Evolutionary conservation across 306 rosid genomes (phyloP).

Genomic region (Inga leiocalycina): DNA sequence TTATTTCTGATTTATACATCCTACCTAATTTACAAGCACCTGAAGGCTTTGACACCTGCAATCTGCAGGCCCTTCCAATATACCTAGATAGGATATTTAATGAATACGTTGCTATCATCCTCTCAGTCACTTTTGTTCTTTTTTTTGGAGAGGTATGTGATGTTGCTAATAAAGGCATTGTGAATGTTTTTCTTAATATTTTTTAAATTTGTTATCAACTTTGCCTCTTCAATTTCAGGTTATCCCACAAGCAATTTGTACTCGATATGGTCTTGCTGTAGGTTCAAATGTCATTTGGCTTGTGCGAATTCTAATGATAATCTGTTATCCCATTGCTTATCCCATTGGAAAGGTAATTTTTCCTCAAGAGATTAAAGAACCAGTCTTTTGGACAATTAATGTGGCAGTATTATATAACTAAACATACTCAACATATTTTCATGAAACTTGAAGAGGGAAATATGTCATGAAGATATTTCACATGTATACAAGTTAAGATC

Average conservation of each 20-base stretch:
- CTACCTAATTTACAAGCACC: slow-evolving; percentile 35
- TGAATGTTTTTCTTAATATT: neutral
- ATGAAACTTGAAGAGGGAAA: neutral
- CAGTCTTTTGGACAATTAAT: slow-evolving; percentile 13
- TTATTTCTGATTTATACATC: slow-evolving; percentile 28
- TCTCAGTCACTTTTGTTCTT: slow-evolving; percentile 92
- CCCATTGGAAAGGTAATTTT: slow-evolving; percentile 87
- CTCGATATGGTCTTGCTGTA: slow-evolving; percentile 95
- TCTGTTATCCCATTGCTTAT: slow-evolving; percentile 88
- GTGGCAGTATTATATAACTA: slow-evolving; percentile 13
- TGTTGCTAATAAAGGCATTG: neutral
- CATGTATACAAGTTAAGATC: neutral
- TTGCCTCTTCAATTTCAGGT: slow-evolving; percentile 56
- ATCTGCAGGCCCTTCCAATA: slow-evolving; percentile 94
- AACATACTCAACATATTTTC: slow-evolving; percentile 4
- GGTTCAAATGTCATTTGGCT: slow-evolving; percentile 88
- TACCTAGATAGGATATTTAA: slow-evolving; percentile 89
- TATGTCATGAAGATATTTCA: neutral
- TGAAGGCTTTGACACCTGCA: slow-evolving; percentile 46
- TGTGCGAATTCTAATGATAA: slow-evolving; percentile 75
- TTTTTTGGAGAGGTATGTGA: slow-evolving; percentile 84
- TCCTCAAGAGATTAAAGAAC: slow-evolving; percentile 10
- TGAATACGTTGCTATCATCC: slow-evolving; percentile 89
- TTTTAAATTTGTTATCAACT: neutral
- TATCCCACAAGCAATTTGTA: slow-evolving; percentile 96